These are phyloP conservation scores for Skeletonema marinoi DNA, from an alignment of 108 stramenopile genomes.

Conservation along the genomic window DNA sequence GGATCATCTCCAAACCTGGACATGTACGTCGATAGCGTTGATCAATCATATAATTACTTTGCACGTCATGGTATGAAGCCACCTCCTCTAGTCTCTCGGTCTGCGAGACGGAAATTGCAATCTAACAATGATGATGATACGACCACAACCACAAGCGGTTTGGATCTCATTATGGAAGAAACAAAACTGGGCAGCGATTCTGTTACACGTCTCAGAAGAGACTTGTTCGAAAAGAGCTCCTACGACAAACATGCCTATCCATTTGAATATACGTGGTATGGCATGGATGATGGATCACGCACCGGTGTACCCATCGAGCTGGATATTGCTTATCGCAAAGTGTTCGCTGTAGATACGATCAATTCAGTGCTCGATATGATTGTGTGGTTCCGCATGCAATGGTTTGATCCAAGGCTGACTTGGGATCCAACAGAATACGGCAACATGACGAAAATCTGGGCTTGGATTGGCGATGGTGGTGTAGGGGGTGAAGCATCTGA, in stretches of 20 bases:
- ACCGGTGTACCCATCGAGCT: slow-evolving; percentile 42
- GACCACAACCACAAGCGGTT: background rate
- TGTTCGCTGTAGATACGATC: slow-evolving; percentile 30
- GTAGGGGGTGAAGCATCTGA: slow-evolving; percentile 46
- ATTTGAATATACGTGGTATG: slow-evolving; percentile 45
- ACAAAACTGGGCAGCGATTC: slow-evolving; percentile 8
- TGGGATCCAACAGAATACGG: slow-evolving; percentile 41
- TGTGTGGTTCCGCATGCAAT: slow-evolving; percentile 46
- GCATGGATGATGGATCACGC: background rate
- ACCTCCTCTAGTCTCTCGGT: slow-evolving; percentile 10
- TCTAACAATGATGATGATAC: background rate
- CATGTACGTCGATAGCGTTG: background rate
- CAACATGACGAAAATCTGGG: slow-evolving; percentile 31
- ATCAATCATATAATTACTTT: background rate
- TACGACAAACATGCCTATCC: slow-evolving; percentile 46
- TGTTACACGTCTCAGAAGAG: slow-evolving; percentile 1
- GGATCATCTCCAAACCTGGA: background rate
- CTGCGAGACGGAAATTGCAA: background rate
- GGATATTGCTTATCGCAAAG: slow-evolving; percentile 42
- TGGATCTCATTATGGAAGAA: slow-evolving; percentile 8
- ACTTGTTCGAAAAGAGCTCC: slow-evolving; percentile 6
- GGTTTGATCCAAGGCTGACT: slow-evolving; percentile 44
- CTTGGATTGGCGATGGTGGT: slow-evolving; percentile 34
- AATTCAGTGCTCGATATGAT: slow-evolving; percentile 43
- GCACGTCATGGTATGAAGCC: slow-evolving; percentile 1